A percentile compares a stretch with the other conserved stretches of the same genome.
Conservation (phyloP, 305 asterid genomes). For the Fraxinus ornus region DNA sequence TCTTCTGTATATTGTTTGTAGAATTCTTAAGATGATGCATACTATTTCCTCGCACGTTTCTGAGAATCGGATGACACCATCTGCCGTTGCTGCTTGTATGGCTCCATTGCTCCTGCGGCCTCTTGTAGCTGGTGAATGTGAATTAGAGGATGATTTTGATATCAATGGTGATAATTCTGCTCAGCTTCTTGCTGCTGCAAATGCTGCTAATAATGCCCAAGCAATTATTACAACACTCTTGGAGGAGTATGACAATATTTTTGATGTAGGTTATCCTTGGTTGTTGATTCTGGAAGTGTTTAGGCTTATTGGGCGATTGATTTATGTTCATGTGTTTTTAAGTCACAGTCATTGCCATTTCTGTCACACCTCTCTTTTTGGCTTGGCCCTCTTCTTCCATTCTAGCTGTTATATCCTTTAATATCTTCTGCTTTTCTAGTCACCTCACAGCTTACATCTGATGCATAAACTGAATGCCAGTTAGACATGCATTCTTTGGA, state of each 20-base stretch:
- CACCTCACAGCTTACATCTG: slow-evolving; percentile 13
- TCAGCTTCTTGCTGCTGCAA: slow-evolving; percentile 98
- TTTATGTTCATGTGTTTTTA: slow-evolving; percentile 7
- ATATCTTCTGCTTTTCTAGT: slow-evolving; percentile 7
- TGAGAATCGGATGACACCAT: slow-evolving; percentile 90
- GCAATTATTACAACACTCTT: slow-evolving; percentile 85
- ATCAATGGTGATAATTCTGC: slow-evolving; percentile 82
- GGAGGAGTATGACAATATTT: slow-evolving; percentile 88
- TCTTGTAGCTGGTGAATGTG: slow-evolving; percentile 98
- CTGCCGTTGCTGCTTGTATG: slow-evolving; percentile 99
- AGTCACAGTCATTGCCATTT: slow-evolving; percentile 3
- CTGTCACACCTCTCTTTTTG: slow-evolving; percentile 5
- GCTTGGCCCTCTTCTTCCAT: slow-evolving; percentile 1
- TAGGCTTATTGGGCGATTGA: slow-evolving; percentile 12
- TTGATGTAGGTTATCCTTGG: slow-evolving; percentile 58
- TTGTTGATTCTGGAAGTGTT: slow-evolving; percentile 20
- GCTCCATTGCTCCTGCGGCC: slow-evolving; percentile 99
- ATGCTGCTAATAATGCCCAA: slow-evolving; percentile 97
- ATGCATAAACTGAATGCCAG: slow-evolving; percentile 11
- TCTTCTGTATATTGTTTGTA: slow-evolving; percentile 31
- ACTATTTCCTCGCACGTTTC: slow-evolving; percentile 72
- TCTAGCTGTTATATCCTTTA: slow-evolving; percentile 7
- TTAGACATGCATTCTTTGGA: slow-evolving; percentile 13
- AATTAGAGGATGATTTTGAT: slow-evolving; percentile 85
- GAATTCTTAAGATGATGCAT: slow-evolving; percentile 93